Evolutionary conservation across 2,329 filamentous ascomycete genomes (phyloP), one percentile per base, ranked within the genome.

Genomic region (Lecanicillium sp.): DNA sequence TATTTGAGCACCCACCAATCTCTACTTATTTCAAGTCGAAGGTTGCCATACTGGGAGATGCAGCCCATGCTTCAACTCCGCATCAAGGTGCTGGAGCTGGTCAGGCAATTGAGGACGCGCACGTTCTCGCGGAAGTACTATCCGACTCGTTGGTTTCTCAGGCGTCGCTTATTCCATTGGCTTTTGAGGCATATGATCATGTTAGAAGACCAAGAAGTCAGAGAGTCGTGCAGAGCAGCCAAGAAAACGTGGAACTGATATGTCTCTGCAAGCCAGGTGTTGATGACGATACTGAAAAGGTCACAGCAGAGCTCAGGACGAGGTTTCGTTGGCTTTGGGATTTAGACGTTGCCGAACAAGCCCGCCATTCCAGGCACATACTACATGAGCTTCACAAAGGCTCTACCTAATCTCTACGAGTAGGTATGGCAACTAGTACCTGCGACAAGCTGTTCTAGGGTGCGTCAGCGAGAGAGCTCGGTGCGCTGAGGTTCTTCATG

Each of bases 51-150:
- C 43, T 69, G 3, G 69, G 68, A 14, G 68, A 72, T 47, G 66
- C 67, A 1, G 69, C 68, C 3, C 68, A 72, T 49, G 66, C 67
- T 0, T 68, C 69, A 41, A 64, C 66, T 0, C 68, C 66, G 1
- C 57, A 60, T 13, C 57, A 64, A 4, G 66, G 65, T 0, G 62
- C 66, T 40, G 66, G 66, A 5, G 54, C 61, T 3, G 62, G 64
- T 11, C 62, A 66, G 43, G 64, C 55, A 0, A 58, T 69, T 33
- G 56, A 61, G 37, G 60, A 62, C 42, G 52, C 46, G 5, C 49
- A 49, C 29, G 54, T 50, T 27, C 48, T 50, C 5, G 39, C 41
- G 3, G 42, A 43, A 19, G 36, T 49, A 17, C 33, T 52, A 5
- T 27, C 40, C 14, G 41, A 38, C 11, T 4, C 33, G 3, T 33